Base-by-base conservation (phyloP, 2,329 filamentous ascomycete genomes). In the Lachnellula cervina region DNA sequence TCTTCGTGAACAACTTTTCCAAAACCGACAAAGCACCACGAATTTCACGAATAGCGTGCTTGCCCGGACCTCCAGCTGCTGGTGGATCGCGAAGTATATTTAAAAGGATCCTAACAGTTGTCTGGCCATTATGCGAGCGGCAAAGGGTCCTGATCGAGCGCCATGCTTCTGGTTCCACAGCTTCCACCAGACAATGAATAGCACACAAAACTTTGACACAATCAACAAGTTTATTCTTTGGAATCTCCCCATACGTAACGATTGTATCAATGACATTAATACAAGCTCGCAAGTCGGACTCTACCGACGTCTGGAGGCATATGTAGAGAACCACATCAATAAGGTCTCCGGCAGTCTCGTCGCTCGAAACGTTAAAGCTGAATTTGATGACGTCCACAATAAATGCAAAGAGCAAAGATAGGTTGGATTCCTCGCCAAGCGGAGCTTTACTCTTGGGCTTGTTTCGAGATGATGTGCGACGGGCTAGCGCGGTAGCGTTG, bases 131-230 rank as follows among this genome's bases (percentile, higher is more conserved):
- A 67, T 90, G 87, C 1, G 88, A 90, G 64, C 78, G 84, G 73
- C 86, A 86, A 0, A 92, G 75, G 60, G 89, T 87, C 66, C 80
- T 78, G 34, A 91, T 75, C 0, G 84, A 86, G 58, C 83, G 81
- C 87, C 88, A 91, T 3, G 87, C 80, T 42, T 81, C 77, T 59
- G 84, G 82, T 56, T 82, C 76, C 11, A 89, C 76, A 46, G 73
- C 75, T 13, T 75, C 73, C 2, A 91, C 80, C 50, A 89, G 76
- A 58, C 81, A 84, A 68, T 87, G 86, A 57, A 90, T 87, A 42
- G 85, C 87, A 64, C 86, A 87, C 52, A 92, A 75, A 2, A 90
- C 80, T 59, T 87, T 82, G 37, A 92, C 77, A 65, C 85, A 90
- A 35, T 80, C 78, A 62, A 80, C 80, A 42, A 91, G 76, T 56